These are phyloP conservation scores for Capsaspora owczarzaki DNA, from an alignment of 78 protist species.

Conservation along the genomic window DNA sequence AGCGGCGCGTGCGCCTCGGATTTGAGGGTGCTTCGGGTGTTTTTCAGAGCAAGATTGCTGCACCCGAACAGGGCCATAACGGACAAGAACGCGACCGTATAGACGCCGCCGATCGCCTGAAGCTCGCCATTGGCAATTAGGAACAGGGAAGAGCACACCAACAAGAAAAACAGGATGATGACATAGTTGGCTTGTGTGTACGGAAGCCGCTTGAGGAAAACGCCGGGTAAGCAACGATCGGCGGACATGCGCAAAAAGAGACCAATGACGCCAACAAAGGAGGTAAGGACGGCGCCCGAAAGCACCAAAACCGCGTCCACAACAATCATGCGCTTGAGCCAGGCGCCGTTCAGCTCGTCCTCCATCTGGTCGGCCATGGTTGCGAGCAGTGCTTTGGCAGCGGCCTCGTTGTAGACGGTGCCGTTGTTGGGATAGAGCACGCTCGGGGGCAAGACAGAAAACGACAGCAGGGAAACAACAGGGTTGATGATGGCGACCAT, in stretches of 20 bases:
- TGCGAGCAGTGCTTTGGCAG: background rate
- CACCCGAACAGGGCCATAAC: slow-evolving; percentile 65
- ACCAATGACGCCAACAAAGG: slow-evolving; percentile 69
- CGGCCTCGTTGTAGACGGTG: background rate
- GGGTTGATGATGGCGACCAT: slow-evolving; percentile 55
- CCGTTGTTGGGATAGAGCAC: no score
- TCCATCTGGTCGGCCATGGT: background rate
- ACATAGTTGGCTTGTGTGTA: slow-evolving; percentile 46
- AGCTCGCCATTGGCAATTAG: slow-evolving; percentile 32
- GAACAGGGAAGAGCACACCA: slow-evolving; percentile 44
- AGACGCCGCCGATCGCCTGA: slow-evolving; percentile 39
- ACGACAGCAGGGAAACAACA: slow-evolving; percentile 33
- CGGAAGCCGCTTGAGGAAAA: slow-evolving; percentile 38
- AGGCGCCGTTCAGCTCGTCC: slow-evolving; percentile 19
- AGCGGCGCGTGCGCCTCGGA: background rate
- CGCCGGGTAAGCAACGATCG: slow-evolving; percentile 60
- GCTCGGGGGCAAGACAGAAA: slow-evolving; percentile 16
- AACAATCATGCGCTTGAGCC: slow-evolving; percentile 6
- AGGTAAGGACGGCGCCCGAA: slow-evolving; percentile 62
- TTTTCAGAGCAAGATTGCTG: slow-evolving; percentile 64
- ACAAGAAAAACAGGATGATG: slow-evolving; percentile 53
- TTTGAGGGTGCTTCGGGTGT: slow-evolving; percentile 26
- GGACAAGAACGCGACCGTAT: slow-evolving; percentile 61
- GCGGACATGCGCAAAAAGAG: slow-evolving; percentile 54
- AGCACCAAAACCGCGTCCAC: slow-evolving; percentile 57